Conservation (phyloP, 1,139 yeast genomes). For the Magnusiomyces suaveolens region DNA sequence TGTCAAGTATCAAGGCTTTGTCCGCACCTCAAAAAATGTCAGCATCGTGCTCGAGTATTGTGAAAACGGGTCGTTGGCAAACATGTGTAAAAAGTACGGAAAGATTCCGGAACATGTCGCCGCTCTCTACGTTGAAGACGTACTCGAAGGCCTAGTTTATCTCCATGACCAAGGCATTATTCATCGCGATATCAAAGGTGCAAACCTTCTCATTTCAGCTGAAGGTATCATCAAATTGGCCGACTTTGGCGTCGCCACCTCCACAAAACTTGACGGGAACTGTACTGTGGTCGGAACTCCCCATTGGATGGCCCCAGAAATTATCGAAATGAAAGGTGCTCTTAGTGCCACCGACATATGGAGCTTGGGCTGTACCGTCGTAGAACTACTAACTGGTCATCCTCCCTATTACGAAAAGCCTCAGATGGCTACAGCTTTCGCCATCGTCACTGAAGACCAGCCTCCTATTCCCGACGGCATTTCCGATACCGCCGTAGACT, state of each 20-base stretch:
- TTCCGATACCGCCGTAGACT: constrained; percentile 44
- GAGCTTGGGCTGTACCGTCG: constrained; percentile 93
- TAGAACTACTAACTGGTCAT: constrained; percentile 73
- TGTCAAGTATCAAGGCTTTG: constrained; percentile 81
- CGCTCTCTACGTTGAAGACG: constrained; percentile 73
- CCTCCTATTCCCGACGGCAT: constrained; percentile 65
- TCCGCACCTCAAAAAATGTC: constrained; percentile 52
- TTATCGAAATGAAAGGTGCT: constrained; percentile 70
- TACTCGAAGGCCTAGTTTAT: constrained; percentile 69
- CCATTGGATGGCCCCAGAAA: constrained; percentile 85
- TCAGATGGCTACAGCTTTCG: constrained; percentile 84
- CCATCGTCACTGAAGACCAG: constrained; percentile 76
- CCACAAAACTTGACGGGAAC: constrained; percentile 22
- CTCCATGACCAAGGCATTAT: constrained; percentile 75
- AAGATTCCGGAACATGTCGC: constrained; percentile 87
- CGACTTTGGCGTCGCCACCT: constrained; percentile 82
- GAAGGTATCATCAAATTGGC: constrained; percentile 88
- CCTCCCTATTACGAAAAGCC: constrained; percentile 1
- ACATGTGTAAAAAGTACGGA: constrained; percentile 76
- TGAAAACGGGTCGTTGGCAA: constrained; percentile 91
- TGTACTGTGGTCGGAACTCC: constrained; percentile 53
- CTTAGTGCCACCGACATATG: constrained; percentile 63
- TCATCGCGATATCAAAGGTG: constrained; percentile 89
- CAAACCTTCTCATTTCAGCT: constrained; percentile 79
- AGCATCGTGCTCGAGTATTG: constrained; percentile 89